Evolutionary conservation across 1,284 basidiomycete genomes (phyloP).

Genomic region (Gymnopus androsaceus): DNA sequence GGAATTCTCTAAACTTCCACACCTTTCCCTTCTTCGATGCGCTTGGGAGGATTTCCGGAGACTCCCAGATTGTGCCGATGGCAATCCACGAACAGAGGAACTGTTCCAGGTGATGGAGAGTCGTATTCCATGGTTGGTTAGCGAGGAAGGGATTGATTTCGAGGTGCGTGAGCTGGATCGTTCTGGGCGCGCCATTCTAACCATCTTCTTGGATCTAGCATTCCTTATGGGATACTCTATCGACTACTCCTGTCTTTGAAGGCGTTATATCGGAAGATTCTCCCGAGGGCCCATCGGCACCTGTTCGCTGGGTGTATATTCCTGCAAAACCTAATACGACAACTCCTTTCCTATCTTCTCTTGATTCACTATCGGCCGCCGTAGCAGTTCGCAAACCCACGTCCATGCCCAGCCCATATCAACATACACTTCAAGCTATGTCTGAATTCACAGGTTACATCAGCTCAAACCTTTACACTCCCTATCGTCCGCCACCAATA

Average conservation of each 20-base stretch:
- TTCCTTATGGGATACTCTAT: constrained; percentile 61
- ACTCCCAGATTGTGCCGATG: constrained; percentile 33
- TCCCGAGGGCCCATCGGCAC: constrained; percentile 25
- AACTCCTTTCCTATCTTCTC: constrained; percentile 48
- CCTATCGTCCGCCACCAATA: constrained; percentile 38
- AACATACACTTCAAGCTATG: constrained; percentile 58
- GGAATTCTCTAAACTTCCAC: constrained; percentile 42
- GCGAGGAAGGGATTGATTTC: constrained; percentile 49
- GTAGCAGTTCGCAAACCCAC: constrained; percentile 39
- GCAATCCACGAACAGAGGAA: constrained; percentile 52
- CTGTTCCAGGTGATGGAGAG: constrained; percentile 58
- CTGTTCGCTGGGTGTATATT: constrained; percentile 54
- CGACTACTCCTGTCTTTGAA: constrained; percentile 52
- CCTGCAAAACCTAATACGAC: constrained; percentile 40
- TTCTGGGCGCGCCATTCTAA: background rate
- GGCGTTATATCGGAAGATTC: constrained; percentile 19
- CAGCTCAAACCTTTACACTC: constrained; percentile 59
- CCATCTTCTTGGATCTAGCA: constrained; percentile 39
- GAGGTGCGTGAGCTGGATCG: constrained; percentile 44
- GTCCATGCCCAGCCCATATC: constrained; percentile 35
- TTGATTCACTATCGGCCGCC: constrained; percentile 46
- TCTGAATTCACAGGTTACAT: constrained; percentile 70
- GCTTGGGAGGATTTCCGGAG: constrained; percentile 51
- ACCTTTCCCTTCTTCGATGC: constrained; percentile 61
- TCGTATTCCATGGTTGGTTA: constrained; percentile 56